Evolutionary conservation across 495 filamentous ascomycete species (phyloP).

Genomic region (Penicillium goetzii): DNA sequence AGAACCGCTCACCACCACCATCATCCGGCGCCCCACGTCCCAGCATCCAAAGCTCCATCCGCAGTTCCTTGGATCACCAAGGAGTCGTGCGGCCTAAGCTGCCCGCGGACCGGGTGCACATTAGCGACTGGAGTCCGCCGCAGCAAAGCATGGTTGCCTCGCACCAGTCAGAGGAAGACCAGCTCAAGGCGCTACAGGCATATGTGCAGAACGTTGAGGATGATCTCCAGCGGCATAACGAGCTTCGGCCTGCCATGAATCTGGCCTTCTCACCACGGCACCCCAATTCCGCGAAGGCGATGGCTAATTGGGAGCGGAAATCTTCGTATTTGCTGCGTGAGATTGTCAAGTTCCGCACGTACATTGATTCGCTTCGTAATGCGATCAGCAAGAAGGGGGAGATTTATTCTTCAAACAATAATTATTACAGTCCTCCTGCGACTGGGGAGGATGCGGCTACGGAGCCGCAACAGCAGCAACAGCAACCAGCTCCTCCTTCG

Average conservation of each 20-base stretch:
- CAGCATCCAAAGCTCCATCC: conserved; percentile 71
- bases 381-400: conserved; percentile 62
- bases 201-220: conserved; percentile 88
- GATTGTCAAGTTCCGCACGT: conserved; percentile 94
- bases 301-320: conserved; percentile 97
- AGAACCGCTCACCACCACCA: conserved; percentile 48
- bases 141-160: conserved; percentile 85
- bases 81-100: conserved; percentile 67
- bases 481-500: background rate
- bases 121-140: conserved; percentile 94
- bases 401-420: conserved; percentile 44
- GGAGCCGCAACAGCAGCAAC: background rate
- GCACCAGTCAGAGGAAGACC: conserved; percentile 74
- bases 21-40: conserved; percentile 52
- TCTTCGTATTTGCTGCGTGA: conserved; percentile 89
- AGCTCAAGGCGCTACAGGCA: conserved; percentile 69
- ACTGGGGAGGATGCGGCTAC: conserved; percentile 14
- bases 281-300: conserved; percentile 76
- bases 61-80: conserved; percentile 69
- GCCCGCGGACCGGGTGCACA: conserved; percentile 82
- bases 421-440: conserved; percentile 24
- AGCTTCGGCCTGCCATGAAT: conserved; percentile 80
- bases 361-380: conserved; percentile 76
- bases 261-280: conserved; percentile 88
- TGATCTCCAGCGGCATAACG: conserved; percentile 84